These are phyloP conservation scores for Erysimum cheiranthoides DNA, from an alignment of 345 rosid genomes.

Conservation along the genomic window DNA sequence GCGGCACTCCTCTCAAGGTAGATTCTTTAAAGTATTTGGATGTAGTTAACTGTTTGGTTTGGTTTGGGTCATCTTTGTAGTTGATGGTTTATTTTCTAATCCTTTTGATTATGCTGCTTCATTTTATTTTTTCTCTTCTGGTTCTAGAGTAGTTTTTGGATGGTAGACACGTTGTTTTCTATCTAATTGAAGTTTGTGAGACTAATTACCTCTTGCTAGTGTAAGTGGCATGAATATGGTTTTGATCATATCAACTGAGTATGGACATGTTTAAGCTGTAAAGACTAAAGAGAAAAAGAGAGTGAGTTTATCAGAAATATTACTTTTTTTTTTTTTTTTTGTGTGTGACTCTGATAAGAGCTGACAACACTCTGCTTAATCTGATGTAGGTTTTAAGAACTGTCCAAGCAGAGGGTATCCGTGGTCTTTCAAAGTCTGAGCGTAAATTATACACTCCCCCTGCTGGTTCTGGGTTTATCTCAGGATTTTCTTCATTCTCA, in stretches of 20 bases:
- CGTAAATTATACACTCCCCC: conserved; percentile 83
- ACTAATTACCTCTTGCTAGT: conserved; percentile 16
- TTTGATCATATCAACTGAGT: conserved; percentile 15
- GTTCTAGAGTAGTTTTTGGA: background rate
- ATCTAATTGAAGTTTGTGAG: background rate
- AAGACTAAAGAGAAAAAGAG: conserved; percentile 2
- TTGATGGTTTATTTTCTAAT: conserved; percentile 2
- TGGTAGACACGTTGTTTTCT: conserved; percentile 3
- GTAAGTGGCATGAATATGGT: conserved; percentile 19
- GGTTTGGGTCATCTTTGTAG: background rate
- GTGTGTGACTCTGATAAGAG: conserved; percentile 7
- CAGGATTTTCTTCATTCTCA: conserved; percentile 80
- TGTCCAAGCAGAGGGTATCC: conserved; percentile 92
- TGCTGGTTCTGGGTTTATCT: conserved; percentile 91
- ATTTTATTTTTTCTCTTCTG: background rate
- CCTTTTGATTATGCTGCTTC: conserved; percentile 10
- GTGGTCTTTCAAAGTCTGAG: conserved; percentile 82
- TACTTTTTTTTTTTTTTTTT: background rate
- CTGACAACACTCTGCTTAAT: conserved; percentile 29
- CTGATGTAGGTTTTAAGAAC: conserved; percentile 72
- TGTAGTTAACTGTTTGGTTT: background rate
- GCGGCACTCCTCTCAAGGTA: conserved; percentile 92
- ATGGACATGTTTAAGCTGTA: conserved; percentile 28
- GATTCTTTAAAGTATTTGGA: background rate
- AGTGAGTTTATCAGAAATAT: background rate